Evolutionary conservation across 2,329 filamentous ascomycete genomes (phyloP), one percentile per base, ranked within the genome.

Genomic region (Bertia moriformis): DNA sequence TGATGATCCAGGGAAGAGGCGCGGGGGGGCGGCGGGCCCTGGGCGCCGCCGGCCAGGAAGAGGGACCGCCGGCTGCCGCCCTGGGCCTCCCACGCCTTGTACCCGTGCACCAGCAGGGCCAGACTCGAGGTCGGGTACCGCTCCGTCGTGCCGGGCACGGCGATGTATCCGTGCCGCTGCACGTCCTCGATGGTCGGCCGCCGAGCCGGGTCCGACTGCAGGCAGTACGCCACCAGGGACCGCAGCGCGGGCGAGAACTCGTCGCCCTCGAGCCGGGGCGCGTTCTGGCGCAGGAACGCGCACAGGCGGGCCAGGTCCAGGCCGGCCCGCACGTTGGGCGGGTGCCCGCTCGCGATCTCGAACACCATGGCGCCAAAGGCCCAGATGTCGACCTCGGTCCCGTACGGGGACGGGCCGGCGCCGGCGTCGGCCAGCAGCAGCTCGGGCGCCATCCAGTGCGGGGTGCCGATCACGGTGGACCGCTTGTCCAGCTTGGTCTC

Each of bases 381-480:
- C 84, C 85, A 91, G 38, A 88, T 86, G 48, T 91, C 84, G 33
- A 82, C 75, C 49, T 81, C 78, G 13, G 75, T 79, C 42, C 78
- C 78, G 51, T 83, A 83, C 4, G 75, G 73, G n/a, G n/a, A n/a
- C n/a, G n/a, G n/a, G 7, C 70, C 65, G 3, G 70, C 64, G 27
- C 71, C 65, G 41, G 79, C 73, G 47, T 27, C 22, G 7, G 22
- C 7, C 7, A 27, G 22, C 22, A 83, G 78, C 12, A 89, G 66
- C 49, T 91, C 85, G 0, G 81, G 83, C 0, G 85, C 82, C 83
- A 91, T 88, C 81, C 83, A 91, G 56, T 88, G 78, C 3, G 80
- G 79, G 0, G 85, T 91, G 17, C 84, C 84, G 41, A 89, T 82
- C 38, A 89, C 79, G 1, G 84, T 89, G 3, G 79, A 79, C 39